Conservation (phyloP, 768 basidiomycete genomes). For the Pulveroboletus sp. region DNA sequence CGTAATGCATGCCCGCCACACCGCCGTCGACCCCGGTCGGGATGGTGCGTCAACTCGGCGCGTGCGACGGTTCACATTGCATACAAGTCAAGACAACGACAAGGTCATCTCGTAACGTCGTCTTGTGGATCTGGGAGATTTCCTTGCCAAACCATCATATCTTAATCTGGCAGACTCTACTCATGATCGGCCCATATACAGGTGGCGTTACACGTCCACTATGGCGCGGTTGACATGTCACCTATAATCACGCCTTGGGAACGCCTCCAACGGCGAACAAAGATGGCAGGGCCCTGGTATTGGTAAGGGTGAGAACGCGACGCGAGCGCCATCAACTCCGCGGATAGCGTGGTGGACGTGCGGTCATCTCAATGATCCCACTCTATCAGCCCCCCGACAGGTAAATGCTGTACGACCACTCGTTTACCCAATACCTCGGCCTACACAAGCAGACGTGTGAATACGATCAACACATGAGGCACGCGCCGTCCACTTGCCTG, state of each 20-base stretch:
- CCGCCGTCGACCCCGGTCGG: slow-evolving; percentile 7
- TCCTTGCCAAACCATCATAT: background rate
- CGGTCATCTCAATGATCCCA: slow-evolving; percentile 43
- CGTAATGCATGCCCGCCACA: slow-evolving; percentile 2
- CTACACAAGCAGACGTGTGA: slow-evolving; percentile 31
- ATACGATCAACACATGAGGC: background rate
- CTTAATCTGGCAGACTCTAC: background rate
- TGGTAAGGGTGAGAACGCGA: slow-evolving; percentile 17
- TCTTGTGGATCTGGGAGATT: background rate
- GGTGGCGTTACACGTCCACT: background rate
- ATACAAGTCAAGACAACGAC: slow-evolving; percentile 12
- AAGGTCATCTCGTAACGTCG: background rate
- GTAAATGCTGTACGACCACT: slow-evolving; percentile 95
- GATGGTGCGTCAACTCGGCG: background rate
- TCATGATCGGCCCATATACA: slow-evolving; percentile 1
- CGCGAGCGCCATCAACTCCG: slow-evolving; percentile 12
- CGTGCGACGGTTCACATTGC: slow-evolving; percentile 6
- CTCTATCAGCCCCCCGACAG: slow-evolving; percentile 74
- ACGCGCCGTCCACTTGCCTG: slow-evolving; percentile 43
- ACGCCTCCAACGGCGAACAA: slow-evolving; percentile 6
- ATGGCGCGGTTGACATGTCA: background rate
- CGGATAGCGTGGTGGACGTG: slow-evolving; percentile 7
- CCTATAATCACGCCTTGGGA: slow-evolving; percentile 8
- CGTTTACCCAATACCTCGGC: slow-evolving; percentile 90
- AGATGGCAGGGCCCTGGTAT: background rate